Evolutionary conservation across 148 eudicot species (phyloP).

Genomic region (Polygonum maritimum): DNA sequence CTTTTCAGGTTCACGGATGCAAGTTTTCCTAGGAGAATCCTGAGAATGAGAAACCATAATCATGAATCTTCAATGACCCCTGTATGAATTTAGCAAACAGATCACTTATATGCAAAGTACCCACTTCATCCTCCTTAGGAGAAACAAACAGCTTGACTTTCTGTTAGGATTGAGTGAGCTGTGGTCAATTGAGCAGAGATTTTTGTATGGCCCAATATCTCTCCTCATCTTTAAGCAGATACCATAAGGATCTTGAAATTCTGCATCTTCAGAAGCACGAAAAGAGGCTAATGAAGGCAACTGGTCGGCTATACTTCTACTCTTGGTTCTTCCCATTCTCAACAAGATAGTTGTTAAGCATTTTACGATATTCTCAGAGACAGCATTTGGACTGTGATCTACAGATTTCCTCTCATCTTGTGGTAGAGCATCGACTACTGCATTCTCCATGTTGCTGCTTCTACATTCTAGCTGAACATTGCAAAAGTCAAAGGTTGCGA

Average conservation of each 20-base stretch:
- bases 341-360: constrained; percentile 48
- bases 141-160: constrained; percentile 30
- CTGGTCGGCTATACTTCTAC: constrained; percentile 25
- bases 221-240: constrained; percentile 31
- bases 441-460: constrained; percentile 18
- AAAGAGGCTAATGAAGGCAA: constrained; percentile 23
- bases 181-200: constrained; percentile 39
- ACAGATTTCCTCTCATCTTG: constrained; percentile 20
- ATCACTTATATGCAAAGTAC: constrained; percentile 3
- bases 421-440: constrained; percentile 14
- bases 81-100: not conserved
- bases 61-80: not conserved
- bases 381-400: constrained; percentile 44
- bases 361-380: constrained; percentile 49
- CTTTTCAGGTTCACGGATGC: constrained; percentile 41
- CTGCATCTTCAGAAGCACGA: constrained; percentile 17
- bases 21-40: constrained; percentile 51
- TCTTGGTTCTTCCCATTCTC: constrained; percentile 41
- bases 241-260: constrained; percentile 55
- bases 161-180: constrained; percentile 36
- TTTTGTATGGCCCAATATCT: constrained; percentile 58
- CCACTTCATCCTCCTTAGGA: constrained; percentile 46
- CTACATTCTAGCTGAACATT: constrained; percentile 40
- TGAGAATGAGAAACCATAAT: constrained; percentile 14
- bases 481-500: not conserved